These are phyloP conservation scores for Calonectria pauciramosa DNA, from an alignment of 2,329 filamentous ascomycete species.

Conservation along the genomic window DNA sequence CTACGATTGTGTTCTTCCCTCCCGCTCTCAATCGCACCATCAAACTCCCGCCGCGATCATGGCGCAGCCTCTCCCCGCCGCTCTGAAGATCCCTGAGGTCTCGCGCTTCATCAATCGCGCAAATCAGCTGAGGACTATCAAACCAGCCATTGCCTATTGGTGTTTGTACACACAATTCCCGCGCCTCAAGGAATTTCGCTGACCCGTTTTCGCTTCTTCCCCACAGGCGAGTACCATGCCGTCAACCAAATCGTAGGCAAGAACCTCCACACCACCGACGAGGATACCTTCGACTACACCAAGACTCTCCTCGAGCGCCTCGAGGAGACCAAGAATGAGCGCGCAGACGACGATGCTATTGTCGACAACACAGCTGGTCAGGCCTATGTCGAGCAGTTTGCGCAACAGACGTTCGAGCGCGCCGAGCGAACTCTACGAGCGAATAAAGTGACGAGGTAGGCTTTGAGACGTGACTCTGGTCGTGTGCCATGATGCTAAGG, in stretches of 20 bases:
- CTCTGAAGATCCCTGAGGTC: slow-evolving; percentile 84
- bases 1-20: neutral
- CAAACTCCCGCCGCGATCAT: slow-evolving; percentile 60
- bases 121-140: slow-evolving; percentile 84
- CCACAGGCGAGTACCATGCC: slow-evolving; percentile 81
- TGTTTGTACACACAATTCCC: slow-evolving; percentile 69
- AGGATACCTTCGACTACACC: slow-evolving; percentile 85
- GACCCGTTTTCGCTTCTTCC: neutral
- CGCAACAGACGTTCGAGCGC: slow-evolving; percentile 86
- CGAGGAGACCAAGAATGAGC: slow-evolving; percentile 72
- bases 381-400: slow-evolving; percentile 95
- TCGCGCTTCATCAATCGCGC: slow-evolving; percentile 87
- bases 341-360: slow-evolving; percentile 85
- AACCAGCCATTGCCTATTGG: slow-evolving; percentile 95
- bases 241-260: slow-evolving; percentile 91
- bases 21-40: neutral
- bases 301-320: slow-evolving; percentile 90
- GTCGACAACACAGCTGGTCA: slow-evolving; percentile 88
- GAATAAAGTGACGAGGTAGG: slow-evolving; percentile 84
- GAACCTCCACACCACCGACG: slow-evolving; percentile 81
- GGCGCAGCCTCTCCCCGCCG: slow-evolving; percentile 65
- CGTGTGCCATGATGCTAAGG: slow-evolving; percentile 5
- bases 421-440: slow-evolving; percentile 86
- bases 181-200: neutral
- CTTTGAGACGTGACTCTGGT: accelerated